Evolutionary conservation across 2,329 filamentous ascomycete species (phyloP), one percentile per base, ranked within the genome.

Genomic region (Biscogniauxia mediterranea): DNA sequence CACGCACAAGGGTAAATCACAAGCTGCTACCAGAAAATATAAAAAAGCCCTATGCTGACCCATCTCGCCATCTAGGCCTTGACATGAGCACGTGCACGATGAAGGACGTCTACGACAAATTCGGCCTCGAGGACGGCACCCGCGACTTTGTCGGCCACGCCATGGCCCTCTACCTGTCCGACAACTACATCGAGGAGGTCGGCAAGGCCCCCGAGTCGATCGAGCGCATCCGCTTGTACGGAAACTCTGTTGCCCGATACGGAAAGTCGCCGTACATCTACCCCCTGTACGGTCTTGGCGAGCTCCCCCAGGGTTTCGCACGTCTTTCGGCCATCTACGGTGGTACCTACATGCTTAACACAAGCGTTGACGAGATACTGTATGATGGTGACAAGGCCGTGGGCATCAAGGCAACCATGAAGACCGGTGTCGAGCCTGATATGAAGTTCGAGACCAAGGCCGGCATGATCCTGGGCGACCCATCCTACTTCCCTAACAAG

Each of bases 181-280:
- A 98, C 75, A 88, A 89, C 63, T 97, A 99, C 80, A 89, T 96
- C 73, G 87, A 83, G 68, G 78, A 84, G 66, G 80, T 83, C 55
- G 93, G 93, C 67, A 81, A 82, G 73, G 92, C 93, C 52, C 88
- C 90, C 69, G 93, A 97, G 75, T 88, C 91, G 60, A 91, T 99
- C 70, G 87, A 94, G 78, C 92, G 94, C 71, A 97, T 99, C 76
- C 88, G 92, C 68, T 85, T 99, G 54, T 99, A 99, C 79, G 96
- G 94, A 70, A 97, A 97, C 85, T 97, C 93, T 28, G 96, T 99
- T 79, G 92, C 93, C 57, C 88, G 94, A 66, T 98, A 98, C 79
- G 95, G 95, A 79, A 98, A 97, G 81, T 98, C 93, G 13, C 96
- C 95, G 53, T 99, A 98, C 83, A 98, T 99, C 81, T 99, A 99